phyloP scores from a whole-genome alignment of 345 rosid genomes.

The Hibiscus trionum region DNA sequence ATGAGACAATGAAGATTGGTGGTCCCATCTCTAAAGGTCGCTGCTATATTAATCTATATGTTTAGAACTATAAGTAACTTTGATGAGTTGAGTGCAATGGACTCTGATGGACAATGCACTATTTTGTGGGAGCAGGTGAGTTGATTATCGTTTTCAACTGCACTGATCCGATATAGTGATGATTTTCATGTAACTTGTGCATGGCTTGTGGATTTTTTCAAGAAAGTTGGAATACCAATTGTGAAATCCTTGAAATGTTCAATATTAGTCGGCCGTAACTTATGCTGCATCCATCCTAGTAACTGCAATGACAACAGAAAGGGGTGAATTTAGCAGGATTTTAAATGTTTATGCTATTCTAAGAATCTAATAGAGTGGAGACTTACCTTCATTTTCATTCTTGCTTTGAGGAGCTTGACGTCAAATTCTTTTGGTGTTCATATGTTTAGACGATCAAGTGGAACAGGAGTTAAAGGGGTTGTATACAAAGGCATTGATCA shows the following conservation, averaged over 20 bases:
- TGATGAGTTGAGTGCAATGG: neutral
- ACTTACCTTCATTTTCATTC: slow-evolving; percentile 69
- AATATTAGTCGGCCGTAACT: slow-evolving; percentile 34
- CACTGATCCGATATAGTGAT: neutral
- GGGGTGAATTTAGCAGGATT: slow-evolving; percentile 10
- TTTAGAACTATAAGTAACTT: neutral
- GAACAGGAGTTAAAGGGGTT: neutral
- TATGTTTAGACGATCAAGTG: slow-evolving; percentile 9
- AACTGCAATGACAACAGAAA: slow-evolving; percentile 50
- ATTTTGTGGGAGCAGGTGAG: neutral
- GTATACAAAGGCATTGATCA: slow-evolving; percentile 23
- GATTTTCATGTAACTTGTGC: neutral
- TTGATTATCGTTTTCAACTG: neutral
- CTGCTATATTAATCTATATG: slow-evolving; percentile 2
- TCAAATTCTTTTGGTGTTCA: slow-evolving; percentile 27
- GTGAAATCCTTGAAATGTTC: slow-evolving; percentile 54
- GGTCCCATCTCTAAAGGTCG: neutral
- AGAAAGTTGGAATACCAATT: slow-evolving; percentile 31
- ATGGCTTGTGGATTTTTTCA: slow-evolving; percentile 1
- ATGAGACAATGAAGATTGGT: slow-evolving; percentile 3
- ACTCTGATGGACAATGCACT: neutral
- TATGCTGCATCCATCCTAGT: slow-evolving; percentile 73
- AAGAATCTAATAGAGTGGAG: slow-evolving; percentile 14
- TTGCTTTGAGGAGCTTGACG: slow-evolving; percentile 19
- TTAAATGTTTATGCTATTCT: slow-evolving; percentile 2